Evolutionary conservation across 2,329 filamentous ascomycete genomes (phyloP).

Genomic region (Fusarium udum): DNA sequence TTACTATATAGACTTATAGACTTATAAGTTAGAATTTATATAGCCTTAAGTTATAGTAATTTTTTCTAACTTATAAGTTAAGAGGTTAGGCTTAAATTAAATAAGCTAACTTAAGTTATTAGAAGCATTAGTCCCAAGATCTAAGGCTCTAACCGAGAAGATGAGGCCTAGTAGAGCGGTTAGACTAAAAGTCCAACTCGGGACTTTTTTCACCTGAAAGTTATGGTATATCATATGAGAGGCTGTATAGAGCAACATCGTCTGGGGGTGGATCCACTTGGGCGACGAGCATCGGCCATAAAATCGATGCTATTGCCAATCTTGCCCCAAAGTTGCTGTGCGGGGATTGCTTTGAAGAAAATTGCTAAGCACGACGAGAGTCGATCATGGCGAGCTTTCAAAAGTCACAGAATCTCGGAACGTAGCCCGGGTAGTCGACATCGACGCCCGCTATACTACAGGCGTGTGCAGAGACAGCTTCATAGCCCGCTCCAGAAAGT

Average conservation of each 20-base stretch:
- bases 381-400: neutral
- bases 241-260: slow-evolving; percentile 2
- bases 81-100: too few species aligned
- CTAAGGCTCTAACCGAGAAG: neutral
- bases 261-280: slow-evolving; percentile 3
- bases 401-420: neutral
- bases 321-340: neutral
- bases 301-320: slow-evolving; percentile 12
- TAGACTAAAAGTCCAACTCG: neutral
- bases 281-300: slow-evolving; percentile 7
- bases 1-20: too few species aligned
- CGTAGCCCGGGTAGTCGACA: neutral
- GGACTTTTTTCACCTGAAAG: neutral
- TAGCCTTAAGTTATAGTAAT: too few species aligned
- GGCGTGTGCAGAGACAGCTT: neutral
- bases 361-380: neutral
- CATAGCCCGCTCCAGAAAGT: neutral
- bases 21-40: too few species aligned
- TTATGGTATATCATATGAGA: slow-evolving; percentile 1
- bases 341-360: neutral
- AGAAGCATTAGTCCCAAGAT: neutral
- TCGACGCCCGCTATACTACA: neutral
- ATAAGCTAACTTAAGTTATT: too few species aligned
- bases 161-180: neutral
- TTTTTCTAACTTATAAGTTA: too few species aligned